Evolutionary conservation across 2,329 filamentous ascomycete genomes (phyloP).

Genomic region (Trichoderma harzianum): DNA sequence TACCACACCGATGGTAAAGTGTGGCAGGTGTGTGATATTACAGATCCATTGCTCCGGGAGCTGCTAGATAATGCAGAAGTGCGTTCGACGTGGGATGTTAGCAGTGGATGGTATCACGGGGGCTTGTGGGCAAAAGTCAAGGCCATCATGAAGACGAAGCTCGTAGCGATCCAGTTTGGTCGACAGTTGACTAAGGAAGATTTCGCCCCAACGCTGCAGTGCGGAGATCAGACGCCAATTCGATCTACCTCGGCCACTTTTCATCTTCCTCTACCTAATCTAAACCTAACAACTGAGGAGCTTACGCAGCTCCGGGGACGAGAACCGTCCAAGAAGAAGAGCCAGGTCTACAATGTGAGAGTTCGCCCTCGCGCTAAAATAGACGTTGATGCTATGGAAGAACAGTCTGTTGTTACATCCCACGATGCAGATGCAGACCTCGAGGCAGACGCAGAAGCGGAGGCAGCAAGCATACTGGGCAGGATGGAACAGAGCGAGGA

Average conservation of each 20-base stretch:
- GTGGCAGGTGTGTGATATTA: constrained; percentile 93
- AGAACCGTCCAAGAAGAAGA: constrained; percentile 36
- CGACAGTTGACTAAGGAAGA: constrained; percentile 44
- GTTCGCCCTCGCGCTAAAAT: constrained; percentile 20
- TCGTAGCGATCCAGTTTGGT: constrained; percentile 62
- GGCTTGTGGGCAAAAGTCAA: constrained; percentile 81
- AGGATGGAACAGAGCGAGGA: constrained; percentile 14
- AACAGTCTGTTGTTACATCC: constrained; percentile 21
- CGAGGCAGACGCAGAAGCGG: not conserved
- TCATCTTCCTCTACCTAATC: constrained; percentile 34
- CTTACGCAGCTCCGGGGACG: constrained; percentile 34
- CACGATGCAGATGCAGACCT: constrained; percentile 21
- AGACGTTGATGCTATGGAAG: constrained; percentile 1
- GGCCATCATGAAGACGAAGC: constrained; percentile 83
- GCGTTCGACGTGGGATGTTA: constrained; percentile 55
- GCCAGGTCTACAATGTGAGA: constrained; percentile 35
- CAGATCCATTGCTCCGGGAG: constrained; percentile 67
- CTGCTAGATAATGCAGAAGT: constrained; percentile 64
- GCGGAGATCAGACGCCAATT: constrained; percentile 35
- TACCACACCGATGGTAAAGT: constrained; percentile 79
- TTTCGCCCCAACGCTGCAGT: constrained; percentile 34
- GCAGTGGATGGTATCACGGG: constrained; percentile 80
- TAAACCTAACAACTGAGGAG: constrained; percentile 36
- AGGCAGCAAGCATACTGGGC: constrained; percentile 5
- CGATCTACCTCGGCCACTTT: constrained; percentile 31